A percentile compares a stretch with the other conserved stretches of the same genome.
phyloP scores from a whole-genome alignment of 2,329 filamentous ascomycete genomes.

The Colletotrichum sp. region DNA sequence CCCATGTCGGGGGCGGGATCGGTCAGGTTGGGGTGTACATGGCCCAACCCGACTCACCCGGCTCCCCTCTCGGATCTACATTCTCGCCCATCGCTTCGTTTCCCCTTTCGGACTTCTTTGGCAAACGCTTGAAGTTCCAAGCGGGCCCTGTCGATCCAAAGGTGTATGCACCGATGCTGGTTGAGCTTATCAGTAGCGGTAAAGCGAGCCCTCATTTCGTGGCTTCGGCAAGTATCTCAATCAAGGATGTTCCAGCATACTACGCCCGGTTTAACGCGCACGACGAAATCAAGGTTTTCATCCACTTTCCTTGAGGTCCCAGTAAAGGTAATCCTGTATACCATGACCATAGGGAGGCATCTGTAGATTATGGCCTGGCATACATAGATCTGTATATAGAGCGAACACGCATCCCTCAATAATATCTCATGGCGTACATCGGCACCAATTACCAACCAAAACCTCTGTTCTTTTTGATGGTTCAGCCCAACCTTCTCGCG shows the following conservation, averaged over 20 bases:
- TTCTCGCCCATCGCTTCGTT: conserved; percentile 17
- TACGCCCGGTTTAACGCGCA: conserved; percentile 29
- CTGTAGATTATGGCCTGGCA: not conserved
- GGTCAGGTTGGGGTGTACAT: conserved; percentile 26
- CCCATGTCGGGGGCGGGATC: conserved; percentile 21
- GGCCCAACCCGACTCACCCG: conserved; percentile 2
- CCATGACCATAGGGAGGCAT: not conserved
- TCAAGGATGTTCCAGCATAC: conserved; percentile 5
- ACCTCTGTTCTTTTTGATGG: not conserved
- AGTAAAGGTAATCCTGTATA: not conserved
- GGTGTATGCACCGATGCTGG: conserved; percentile 4
- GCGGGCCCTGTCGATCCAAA: not conserved
- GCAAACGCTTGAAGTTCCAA: conserved; percentile 14
- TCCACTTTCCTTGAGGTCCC: not conserved
- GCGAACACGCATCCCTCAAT: not conserved
- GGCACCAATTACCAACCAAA: too few species aligned
- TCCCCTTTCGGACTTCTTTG: conserved; percentile 22
- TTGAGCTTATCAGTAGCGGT: conserved; percentile 24
- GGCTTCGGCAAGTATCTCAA: conserved; percentile 24
- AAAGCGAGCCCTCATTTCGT: conserved; percentile 30
- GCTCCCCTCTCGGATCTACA: conserved; percentile 11
- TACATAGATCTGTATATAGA: not conserved
- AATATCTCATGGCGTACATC: not conserved
- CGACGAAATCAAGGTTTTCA: conserved; percentile 24
- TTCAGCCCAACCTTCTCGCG: not conserved